Evolutionary conservation across 2,329 filamentous ascomycete genomes (phyloP).

Genomic region (Orbilia ellipsospora): DNA sequence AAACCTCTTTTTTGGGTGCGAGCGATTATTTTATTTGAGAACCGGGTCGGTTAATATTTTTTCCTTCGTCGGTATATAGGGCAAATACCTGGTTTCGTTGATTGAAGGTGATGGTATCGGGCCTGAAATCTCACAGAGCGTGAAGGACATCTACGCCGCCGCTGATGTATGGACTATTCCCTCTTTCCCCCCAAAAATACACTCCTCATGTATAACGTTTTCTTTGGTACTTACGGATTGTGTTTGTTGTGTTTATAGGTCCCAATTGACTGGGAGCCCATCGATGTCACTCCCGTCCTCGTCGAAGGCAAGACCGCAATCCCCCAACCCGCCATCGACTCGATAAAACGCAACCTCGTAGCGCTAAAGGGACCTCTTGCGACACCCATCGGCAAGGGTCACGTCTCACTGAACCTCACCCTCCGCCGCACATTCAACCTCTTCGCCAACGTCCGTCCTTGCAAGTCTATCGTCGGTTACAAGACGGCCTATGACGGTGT

Average conservation of each 20-base stretch:
- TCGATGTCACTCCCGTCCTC: constrained; percentile 92
- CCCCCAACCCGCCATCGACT: constrained; percentile 89
- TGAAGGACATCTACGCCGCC: constrained; percentile 98
- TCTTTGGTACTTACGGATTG: constrained; percentile 3
- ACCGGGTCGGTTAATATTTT: constrained; percentile 3
- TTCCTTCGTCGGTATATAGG: constrained; percentile 67
- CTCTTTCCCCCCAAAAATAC: neutral
- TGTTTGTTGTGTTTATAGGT: constrained; percentile 67
- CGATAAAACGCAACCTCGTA: constrained; percentile 94
- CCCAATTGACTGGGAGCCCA: constrained; percentile 95
- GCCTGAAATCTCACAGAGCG: constrained; percentile 95
- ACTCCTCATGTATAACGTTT: constrained; percentile 8
- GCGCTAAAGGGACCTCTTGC: constrained; percentile 98
- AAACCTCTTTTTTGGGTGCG: constrained; percentile 6
- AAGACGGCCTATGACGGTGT: constrained; percentile 98
- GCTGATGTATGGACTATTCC: constrained; percentile 74
- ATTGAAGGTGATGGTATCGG: constrained; percentile 99
- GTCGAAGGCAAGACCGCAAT: constrained; percentile 97
- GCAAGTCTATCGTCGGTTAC: constrained; percentile 95
- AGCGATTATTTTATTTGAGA: constrained; percentile 2
- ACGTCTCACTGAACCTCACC: constrained; percentile 98
- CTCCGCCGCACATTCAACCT: constrained; percentile 99
- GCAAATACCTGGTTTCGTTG: constrained; percentile 93
- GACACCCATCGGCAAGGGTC: constrained; percentile 96
- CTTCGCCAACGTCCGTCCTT: constrained; percentile 98